Conservation (phyloP, 2,329 filamentous ascomycete species). For the Trichoderma breve region DNA sequence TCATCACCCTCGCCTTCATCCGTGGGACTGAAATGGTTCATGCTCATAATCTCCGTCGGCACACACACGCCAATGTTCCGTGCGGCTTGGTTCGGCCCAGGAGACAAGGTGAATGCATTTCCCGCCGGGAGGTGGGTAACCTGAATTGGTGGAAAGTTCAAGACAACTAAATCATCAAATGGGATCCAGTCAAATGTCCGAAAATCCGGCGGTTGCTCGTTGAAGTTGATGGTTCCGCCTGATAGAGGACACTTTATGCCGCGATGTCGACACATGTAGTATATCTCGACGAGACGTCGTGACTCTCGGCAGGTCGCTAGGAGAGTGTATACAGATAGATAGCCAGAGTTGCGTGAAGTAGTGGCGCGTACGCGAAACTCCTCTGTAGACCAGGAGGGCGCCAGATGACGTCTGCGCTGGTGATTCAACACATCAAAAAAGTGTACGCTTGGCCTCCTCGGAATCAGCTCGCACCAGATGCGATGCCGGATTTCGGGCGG, state of each 20-base stretch:
- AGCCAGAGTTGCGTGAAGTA: constrained; percentile 13
- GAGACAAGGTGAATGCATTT: constrained; percentile 6
- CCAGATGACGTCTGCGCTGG: constrained; percentile 9
- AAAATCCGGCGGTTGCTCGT: not conserved
- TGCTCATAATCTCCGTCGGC: constrained; percentile 4
- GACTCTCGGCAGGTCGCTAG: constrained; percentile 9
- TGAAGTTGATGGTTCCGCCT: not conserved
- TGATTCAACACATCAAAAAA: constrained; percentile 19
- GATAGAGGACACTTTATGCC: not conserved
- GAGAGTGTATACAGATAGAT: constrained; percentile 9
- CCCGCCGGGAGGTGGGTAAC: not conserved
- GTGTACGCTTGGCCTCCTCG: constrained; percentile 8
- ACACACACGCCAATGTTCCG: constrained; percentile 4
- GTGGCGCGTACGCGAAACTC: constrained; percentile 17
- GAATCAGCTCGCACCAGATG: constrained; percentile 15
- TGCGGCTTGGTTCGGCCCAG: not conserved
- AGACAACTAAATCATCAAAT: constrained; percentile 6
- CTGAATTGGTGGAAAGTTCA: constrained; percentile 9
- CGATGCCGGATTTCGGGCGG: constrained; percentile 16
- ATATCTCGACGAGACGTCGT: not conserved
- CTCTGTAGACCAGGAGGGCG: constrained; percentile 12
- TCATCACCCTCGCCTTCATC: constrained; percentile 12
- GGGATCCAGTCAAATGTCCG: constrained; percentile 21
- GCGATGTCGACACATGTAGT: constrained; percentile 1
- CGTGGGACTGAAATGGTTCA: not conserved